These are phyloP conservation scores for Xylariales sp. DNA, from an alignment of 2,329 filamentous ascomycete genomes.

Conservation along the genomic window DNA sequence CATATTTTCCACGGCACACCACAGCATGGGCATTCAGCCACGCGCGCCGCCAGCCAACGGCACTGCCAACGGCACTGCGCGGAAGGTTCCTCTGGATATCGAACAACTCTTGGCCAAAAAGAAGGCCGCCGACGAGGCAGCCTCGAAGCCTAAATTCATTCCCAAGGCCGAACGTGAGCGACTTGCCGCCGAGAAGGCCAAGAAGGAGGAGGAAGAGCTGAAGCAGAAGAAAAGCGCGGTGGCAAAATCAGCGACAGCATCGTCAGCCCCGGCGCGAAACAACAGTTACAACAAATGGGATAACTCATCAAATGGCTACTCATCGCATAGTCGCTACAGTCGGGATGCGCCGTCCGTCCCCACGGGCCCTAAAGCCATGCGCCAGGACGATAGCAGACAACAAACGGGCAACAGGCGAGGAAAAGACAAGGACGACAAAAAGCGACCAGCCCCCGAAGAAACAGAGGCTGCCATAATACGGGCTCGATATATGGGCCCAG, in stretches of 20 bases:
- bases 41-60: slow-evolving; percentile 12
- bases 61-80: slow-evolving; percentile 9
- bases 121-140: slow-evolving; percentile 77
- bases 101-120: slow-evolving; percentile 84
- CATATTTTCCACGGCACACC: too few species aligned
- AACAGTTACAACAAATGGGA: slow-evolving; percentile 29
- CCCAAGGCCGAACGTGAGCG: slow-evolving; percentile 70
- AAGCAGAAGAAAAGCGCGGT: slow-evolving; percentile 14
- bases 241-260: too few species aligned
- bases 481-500: slow-evolving; percentile 85
- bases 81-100: slow-evolving; percentile 61
- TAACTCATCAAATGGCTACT: slow-evolving; percentile 20
- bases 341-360: slow-evolving; percentile 40
- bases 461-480: slow-evolving; percentile 72
- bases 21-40: slow-evolving; percentile 20
- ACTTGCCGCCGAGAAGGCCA: slow-evolving; percentile 65
- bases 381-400: slow-evolving; percentile 37
- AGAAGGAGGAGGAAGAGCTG: slow-evolving; percentile 56
- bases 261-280: slow-evolving; percentile 21
- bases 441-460: slow-evolving; percentile 39
- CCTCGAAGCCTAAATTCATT: slow-evolving; percentile 80
- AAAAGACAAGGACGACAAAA: slow-evolving; percentile 32
- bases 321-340: slow-evolving; percentile 17
- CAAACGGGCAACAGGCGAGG: slow-evolving; percentile 23
- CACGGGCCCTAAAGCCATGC: slow-evolving; percentile 69